Conservation (phyloP, 169 alveolate species). For the Plasmodium coatneyi region DNA sequence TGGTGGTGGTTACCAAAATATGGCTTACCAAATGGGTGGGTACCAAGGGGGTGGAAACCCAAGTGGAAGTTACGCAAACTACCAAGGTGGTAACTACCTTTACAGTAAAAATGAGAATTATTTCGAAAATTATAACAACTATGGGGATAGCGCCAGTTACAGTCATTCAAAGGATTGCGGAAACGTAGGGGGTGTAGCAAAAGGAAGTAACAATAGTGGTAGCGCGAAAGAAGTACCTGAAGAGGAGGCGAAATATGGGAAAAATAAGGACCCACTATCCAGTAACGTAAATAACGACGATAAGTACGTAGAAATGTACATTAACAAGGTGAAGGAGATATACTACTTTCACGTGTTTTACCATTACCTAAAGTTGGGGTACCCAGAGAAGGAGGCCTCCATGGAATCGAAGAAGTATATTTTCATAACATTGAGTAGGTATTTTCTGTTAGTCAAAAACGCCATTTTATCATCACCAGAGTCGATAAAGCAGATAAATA, state of each 20-base stretch:
- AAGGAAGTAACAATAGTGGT: background rate
- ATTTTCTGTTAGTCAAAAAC: slow-evolving; percentile 52
- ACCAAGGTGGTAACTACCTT: background rate
- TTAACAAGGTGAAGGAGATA: slow-evolving; percentile 68
- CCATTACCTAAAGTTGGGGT: slow-evolving; percentile 71
- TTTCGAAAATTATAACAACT: background rate
- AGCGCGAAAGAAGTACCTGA: background rate
- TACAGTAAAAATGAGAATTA: slow-evolving; percentile 37
- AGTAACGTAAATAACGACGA: slow-evolving; percentile 2
- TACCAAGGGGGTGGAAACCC: background rate
- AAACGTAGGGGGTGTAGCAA: background rate
- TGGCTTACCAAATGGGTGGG: background rate
- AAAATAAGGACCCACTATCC: background rate
- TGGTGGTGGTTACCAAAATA: background rate
- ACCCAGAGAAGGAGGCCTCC: slow-evolving; percentile 70
- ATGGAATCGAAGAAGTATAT: slow-evolving; percentile 72
- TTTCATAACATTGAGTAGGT: slow-evolving; percentile 45
- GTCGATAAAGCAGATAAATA: slow-evolving; percentile 60
- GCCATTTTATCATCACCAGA: slow-evolving; percentile 68
- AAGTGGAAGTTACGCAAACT: slow-evolving; percentile 13
- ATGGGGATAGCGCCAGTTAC: background rate
- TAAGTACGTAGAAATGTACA: slow-evolving; percentile 59
- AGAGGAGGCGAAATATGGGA: background rate
- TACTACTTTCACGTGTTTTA: slow-evolving; percentile 71
- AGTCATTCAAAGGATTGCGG: background rate